Evolutionary conservation across 495 filamentous ascomycete genomes (phyloP), one percentile per base, ranked within the genome.

Genomic region (Penicillium lividum): DNA sequence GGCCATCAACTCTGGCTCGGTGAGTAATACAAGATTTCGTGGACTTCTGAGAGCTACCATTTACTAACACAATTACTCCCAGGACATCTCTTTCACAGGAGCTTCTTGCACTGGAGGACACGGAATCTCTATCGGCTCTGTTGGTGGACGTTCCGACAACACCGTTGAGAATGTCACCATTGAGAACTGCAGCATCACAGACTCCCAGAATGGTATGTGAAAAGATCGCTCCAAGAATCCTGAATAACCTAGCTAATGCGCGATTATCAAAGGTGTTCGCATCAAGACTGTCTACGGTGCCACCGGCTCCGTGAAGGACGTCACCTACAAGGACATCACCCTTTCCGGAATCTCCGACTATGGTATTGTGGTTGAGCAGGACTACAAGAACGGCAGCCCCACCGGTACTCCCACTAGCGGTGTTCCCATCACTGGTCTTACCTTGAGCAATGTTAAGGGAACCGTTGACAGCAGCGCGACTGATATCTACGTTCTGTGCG

Each of bases 341-440:
- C 56, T 73, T 15, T 9, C 36, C 3, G 33, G 16, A n/a, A 70
- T 70, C 43, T 60, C 63, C 11, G 27, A 53, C 60, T 85, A 86
- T 63, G 85, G 84, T 38, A 82, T 88, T 51, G 69, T 85, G 38
- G 82, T 88, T 52, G 73, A 88, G 70, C 85, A 88, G 67, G 82
- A 86, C 66, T 88, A 87, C 54, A 69, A 81, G 64, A 81, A 82
- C 49, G 83, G 83, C 16, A 69, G 68, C 57, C 80, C 76, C 7
- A 77, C 78, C 16, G 83, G 82, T 15, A 77, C 59, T 11, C 77
- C 84, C 4, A 86, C 84, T 0, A 76, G 62, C 46, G 84, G 85
- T 28, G 80, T 87, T 34, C 77, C 80, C 1, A 86, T 87, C 56
- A 85, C 81, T 10, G 72, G 13, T 3, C 38, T 40, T n/a, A 40